These are phyloP conservation scores for Pseudoscleropodium purum DNA, from an alignment of 225 moss, liverwort and hornwort species.

Conservation along the genomic window DNA sequence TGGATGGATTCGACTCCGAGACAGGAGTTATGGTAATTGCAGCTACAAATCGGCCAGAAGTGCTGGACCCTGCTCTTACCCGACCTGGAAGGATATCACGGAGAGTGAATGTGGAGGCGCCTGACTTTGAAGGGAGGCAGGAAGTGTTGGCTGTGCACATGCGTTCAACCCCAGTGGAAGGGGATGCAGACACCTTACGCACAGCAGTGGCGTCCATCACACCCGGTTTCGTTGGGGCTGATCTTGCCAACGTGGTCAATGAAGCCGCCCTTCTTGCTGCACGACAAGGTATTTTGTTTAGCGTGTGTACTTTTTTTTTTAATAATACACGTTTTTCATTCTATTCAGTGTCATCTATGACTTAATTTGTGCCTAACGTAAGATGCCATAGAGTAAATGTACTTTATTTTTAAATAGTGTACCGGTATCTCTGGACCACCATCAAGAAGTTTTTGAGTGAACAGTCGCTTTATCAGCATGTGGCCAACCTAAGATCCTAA, in stretches of 20 bases:
- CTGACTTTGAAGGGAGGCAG: slow-evolving; percentile 73
- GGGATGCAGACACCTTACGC: slow-evolving; percentile 46
- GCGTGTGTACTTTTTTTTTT: background rate
- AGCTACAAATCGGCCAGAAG: slow-evolving; percentile 89
- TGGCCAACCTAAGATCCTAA: background rate
- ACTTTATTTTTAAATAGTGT: background rate
- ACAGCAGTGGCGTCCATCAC: slow-evolving; percentile 67
- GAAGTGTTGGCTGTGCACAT: slow-evolving; percentile 89
- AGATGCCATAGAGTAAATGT: background rate
- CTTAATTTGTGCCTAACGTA: background rate
- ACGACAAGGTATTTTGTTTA: slow-evolving; percentile 37
- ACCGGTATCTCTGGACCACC: background rate
- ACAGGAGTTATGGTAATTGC: slow-evolving; percentile 89
- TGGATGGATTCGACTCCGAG: slow-evolving; percentile 93
- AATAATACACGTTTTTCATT: background rate
- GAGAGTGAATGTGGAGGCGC: slow-evolving; percentile 78
- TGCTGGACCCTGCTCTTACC: slow-evolving; percentile 84
- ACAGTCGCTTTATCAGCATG: background rate
- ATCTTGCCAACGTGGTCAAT: slow-evolving; percentile 90
- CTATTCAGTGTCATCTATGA: background rate
- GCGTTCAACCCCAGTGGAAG: slow-evolving; percentile 73
- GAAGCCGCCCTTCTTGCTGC: slow-evolving; percentile 92
- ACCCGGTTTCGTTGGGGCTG: slow-evolving; percentile 77
- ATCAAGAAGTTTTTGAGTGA: background rate
- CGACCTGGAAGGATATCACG: slow-evolving; percentile 88